Evolutionary conservation across 106 monocot genomes (phyloP), one percentile per base, ranked within the genome.

Genomic region (Dendrobium catenatum): DNA sequence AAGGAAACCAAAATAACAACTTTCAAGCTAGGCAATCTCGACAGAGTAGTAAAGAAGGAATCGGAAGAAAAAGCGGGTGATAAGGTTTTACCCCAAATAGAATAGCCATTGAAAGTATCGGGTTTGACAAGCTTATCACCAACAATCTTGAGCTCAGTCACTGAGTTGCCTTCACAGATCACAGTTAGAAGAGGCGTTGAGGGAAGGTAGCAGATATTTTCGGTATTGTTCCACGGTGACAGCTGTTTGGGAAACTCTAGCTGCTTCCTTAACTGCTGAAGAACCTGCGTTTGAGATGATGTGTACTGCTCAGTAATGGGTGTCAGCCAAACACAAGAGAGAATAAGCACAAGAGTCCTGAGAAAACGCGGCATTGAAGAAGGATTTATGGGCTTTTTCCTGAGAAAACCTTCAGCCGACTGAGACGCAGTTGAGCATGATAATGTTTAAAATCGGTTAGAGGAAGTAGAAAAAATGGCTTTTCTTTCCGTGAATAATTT

Each of bases 41-140:
- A 61, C 41, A 96, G 74, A 18, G 96, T 96, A 4, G 96, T 94
- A 19, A 94, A 51, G 74, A 96, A 94, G 48, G 96, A 96, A 88
- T 96, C 96, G 2, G 86, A 79, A 20, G 86, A 85, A 77, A 96
- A 96, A 44, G 29, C 70, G 58, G 42, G 74, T 0, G 96, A 94
- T 6, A 96, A 79, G 31, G 94, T 92, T 26, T 79, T 80, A 44
- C 78, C 88, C 3, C 75, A 84, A 48, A 92, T 44, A 0, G 87
- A 75, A 59, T 86, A 83, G 48, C 96, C 94, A 2, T 79, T 80
- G 68, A 90, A 96, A 18, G 68, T 80, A 55, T 68, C 78, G 17
- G 80, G 84, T 74, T 86, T 89, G 55, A 76, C 79, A 26, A 90
- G 86, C 83, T 79, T 92, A 47, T 94, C 92, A 1, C 96, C 96